Conservation (phyloP, 2,329 filamentous ascomycete genomes). For the Colletotrichum sojae region DNA sequence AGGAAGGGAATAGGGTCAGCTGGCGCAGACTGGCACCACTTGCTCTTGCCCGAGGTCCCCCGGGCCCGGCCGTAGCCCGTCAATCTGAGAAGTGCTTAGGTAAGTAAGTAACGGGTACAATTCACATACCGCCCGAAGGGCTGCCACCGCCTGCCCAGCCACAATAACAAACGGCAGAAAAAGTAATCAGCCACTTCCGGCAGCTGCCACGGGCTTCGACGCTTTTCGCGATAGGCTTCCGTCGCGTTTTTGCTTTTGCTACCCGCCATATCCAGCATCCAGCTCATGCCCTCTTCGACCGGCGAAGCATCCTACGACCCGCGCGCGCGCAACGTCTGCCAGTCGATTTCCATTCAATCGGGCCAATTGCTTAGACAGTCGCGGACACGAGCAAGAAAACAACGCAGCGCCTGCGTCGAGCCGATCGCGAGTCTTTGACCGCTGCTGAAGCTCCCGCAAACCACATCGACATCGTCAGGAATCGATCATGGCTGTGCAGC, state of each 20-base stretch:
- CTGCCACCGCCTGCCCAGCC: slow-evolving; percentile 7
- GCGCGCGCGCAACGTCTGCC: not conserved
- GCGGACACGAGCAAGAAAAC: not conserved
- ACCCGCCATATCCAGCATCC: not conserved
- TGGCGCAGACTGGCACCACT: no score
- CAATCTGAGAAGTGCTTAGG: no score
- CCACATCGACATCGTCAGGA: not conserved
- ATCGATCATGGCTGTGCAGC: slow-evolving; percentile 43
- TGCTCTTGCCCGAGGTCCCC: no score
- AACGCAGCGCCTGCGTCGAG: not conserved
- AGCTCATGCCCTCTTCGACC: not conserved
- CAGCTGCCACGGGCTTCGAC: slow-evolving; percentile 10
- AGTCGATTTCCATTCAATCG: not conserved
- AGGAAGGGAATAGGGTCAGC: no score
- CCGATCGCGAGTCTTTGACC: not conserved
- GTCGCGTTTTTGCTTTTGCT: slow-evolving; percentile 42
- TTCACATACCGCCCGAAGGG: no score
- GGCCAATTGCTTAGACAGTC: not conserved
- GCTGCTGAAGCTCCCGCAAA: not conserved
- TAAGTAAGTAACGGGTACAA: no score
- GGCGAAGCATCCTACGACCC: not conserved
- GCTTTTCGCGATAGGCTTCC: slow-evolving; percentile 35
- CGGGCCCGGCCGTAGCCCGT: no score
- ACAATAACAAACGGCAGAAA: slow-evolving; percentile 26
- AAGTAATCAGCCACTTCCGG: slow-evolving; percentile 14